Base-by-base conservation (phyloP, 108 stramenopile genomes). In the Skeletonema costatum region DNA sequence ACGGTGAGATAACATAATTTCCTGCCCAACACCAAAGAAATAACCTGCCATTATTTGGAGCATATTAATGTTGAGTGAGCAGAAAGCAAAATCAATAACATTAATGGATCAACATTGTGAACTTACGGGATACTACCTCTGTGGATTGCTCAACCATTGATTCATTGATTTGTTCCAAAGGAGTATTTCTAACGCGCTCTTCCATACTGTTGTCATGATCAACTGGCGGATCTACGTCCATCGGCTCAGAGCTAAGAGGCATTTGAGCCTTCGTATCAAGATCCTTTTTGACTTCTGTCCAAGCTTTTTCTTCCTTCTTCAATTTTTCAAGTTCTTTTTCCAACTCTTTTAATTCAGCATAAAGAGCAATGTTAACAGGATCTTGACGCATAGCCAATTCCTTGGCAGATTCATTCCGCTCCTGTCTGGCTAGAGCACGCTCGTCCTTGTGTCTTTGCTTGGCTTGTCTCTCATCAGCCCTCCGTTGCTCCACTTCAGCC, bases 251-350 rank as follows among this genome's bases (percentile, higher is more conserved):
- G 25, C 25, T 25, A 25, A 25, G 25, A 25, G 25, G 25, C 25
- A 25, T 25, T 25, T 25, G 25, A 25, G 25, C 48, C 69, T 69
- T 83, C 78, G 6, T 61, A 51, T 83, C 68, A 46, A 83, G 60
- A 33, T 78, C 78, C 16, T 70, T 44, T 39, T 66, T 59, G 4
- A 74, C 67, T 14, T 78, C 66, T 13, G 74, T 83, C 82, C 82
- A 83, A 19, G 66, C 16, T 13, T 73, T 72, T 21, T 83, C 77
- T 29, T 78, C 77, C 60, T 66, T 69, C 67, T 83, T 78, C 12
- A 83, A 48, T 60, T 83, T 78, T 75, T 78, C 73, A 58, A 83
- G 69, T 36, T 74, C 82, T 13, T 67, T 74, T 67, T 79, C 78
- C 29, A 83, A 78, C 21, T 64, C 66, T 3, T 73, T 77, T 3